Evolutionary conservation across 116 monocot species (phyloP).

Genomic region (Thalassia testudinum): DNA sequence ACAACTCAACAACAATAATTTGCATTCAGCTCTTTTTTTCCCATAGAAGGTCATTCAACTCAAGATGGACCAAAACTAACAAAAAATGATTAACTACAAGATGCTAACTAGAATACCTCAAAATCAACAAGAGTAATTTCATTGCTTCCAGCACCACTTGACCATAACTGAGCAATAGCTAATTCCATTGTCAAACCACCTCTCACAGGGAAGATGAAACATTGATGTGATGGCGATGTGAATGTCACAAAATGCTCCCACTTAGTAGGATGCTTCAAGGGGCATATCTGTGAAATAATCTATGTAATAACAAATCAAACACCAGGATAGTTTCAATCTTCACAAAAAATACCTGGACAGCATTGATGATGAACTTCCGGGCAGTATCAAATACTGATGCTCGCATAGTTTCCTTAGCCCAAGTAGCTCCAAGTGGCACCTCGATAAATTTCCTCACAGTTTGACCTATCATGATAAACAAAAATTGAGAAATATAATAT

Average conservation of each 20-base stretch:
- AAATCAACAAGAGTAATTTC: conserved; percentile 66
- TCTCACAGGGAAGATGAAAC: conserved; percentile 65
- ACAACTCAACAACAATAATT: too few relatives aligned
- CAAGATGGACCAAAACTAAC: too few relatives aligned
- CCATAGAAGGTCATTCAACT: too few relatives aligned
- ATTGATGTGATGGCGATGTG: conserved; percentile 70
- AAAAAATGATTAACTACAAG: too few relatives aligned
- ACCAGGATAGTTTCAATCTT: background rate
- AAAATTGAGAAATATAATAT: too few relatives aligned
- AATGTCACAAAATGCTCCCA: conserved; percentile 72
- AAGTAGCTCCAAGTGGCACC: conserved; percentile 81
- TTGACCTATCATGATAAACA: conserved; percentile 26
- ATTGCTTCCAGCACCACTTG: conserved; percentile 86
- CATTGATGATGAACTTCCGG: conserved; percentile 56
- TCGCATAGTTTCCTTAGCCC: conserved; percentile 77
- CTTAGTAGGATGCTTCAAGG: conserved; percentile 63
- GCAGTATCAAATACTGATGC: conserved; percentile 71
- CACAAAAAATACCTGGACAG: conserved; percentile 51
- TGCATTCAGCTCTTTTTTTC: too few relatives aligned
- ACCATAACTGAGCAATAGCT: conserved; percentile 85
- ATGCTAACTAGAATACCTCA: conserved; percentile 56
- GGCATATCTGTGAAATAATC: conserved; percentile 40
- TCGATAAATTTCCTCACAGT: conserved; percentile 80
- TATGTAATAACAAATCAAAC: background rate
- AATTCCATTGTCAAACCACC: conserved; percentile 75